A percentile compares a stretch with the other conserved stretches of the same genome.
Evolutionary conservation across 352 stramenopile species (phyloP).

Genomic region (Pythium insidiosum): DNA sequence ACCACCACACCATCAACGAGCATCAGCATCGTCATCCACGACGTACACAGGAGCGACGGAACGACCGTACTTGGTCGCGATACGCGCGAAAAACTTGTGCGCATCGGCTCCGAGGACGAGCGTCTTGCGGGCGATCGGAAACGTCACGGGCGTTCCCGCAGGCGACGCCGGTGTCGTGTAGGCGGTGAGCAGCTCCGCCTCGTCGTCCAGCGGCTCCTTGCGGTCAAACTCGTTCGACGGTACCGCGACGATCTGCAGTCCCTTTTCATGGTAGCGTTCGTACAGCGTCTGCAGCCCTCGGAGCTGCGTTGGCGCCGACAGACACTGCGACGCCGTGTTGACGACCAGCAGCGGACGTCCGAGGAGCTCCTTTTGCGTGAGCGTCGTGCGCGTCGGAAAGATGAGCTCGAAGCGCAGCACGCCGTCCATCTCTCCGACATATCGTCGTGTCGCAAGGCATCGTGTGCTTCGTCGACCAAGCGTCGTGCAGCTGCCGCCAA

Average conservation of each 20-base stretch:
- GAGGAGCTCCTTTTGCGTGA: slow-evolving; percentile 26
- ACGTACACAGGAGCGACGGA: slow-evolving; percentile 56
- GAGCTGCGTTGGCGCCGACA: slow-evolving; percentile 34
- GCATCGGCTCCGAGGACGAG: slow-evolving; percentile 31
- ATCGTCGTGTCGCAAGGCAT: neutral
- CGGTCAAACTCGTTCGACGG: slow-evolving; percentile 63
- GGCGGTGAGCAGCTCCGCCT: slow-evolving; percentile 25
- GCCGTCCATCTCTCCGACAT: slow-evolving; percentile 30
- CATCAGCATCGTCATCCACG: too few relatives aligned
- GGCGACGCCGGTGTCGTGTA: slow-evolving; percentile 22
- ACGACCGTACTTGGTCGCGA: slow-evolving; percentile 52
- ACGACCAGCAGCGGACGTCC: slow-evolving; percentile 48
- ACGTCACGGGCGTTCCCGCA: slow-evolving; percentile 44
- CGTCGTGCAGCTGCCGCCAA: too few relatives aligned
- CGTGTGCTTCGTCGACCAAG: neutral
- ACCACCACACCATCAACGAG: too few relatives aligned
- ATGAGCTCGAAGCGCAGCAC: slow-evolving; percentile 34
- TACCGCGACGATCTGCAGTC: slow-evolving; percentile 50
- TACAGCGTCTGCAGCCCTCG: slow-evolving; percentile 46
- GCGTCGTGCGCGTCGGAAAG: slow-evolving; percentile 18
- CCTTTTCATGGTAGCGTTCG: slow-evolving; percentile 25
- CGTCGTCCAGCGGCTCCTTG: slow-evolving; percentile 32
- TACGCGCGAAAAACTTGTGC: slow-evolving; percentile 54
- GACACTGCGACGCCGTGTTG: slow-evolving; percentile 67
- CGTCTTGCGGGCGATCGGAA: slow-evolving; percentile 44